A percentile compares a stretch with the other conserved stretches of the same genome.
phyloP scores from a whole-genome alignment of 2,329 filamentous ascomycete species.

The Epichloe sp. region DNA sequence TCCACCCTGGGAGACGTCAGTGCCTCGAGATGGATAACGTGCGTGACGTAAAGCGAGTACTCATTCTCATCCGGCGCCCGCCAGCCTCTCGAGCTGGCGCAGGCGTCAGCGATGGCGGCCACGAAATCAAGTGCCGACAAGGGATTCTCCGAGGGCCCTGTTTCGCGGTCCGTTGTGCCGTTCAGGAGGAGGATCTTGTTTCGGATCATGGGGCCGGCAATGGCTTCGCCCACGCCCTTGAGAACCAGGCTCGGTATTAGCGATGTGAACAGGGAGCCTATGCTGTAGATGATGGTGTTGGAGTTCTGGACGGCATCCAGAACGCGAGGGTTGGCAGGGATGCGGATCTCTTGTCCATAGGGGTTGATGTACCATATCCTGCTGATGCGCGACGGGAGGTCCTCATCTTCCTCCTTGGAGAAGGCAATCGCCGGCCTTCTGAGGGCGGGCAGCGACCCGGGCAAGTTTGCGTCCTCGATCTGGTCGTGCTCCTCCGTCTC shows the following conservation, averaged over 20 bases:
- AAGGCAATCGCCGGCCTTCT: conserved; percentile 73
- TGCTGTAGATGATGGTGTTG: conserved; percentile 71
- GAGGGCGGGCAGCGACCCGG: conserved; percentile 67
- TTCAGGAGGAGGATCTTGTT: conserved; percentile 80
- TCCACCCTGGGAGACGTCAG: conserved; percentile 59
- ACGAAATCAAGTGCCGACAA: conserved; percentile 75
- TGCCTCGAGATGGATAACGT: conserved; percentile 68
- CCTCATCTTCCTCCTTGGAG: conserved; percentile 61
- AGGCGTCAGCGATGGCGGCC: conserved; percentile 62
- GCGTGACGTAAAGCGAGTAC: conserved; percentile 62
- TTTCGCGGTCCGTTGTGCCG: conserved; percentile 73
- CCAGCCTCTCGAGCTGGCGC: conserved; percentile 50
- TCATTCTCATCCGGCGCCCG: conserved; percentile 26
- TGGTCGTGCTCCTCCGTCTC: conserved; percentile 45
- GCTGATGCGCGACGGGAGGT: conserved; percentile 64
- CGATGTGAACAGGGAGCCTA: conserved; percentile 87
- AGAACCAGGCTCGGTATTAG: conserved; percentile 74
- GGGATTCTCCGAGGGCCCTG: conserved; percentile 50
- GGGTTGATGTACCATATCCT: conserved; percentile 96
- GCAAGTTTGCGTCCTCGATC: conserved; percentile 69
- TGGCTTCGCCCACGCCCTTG: conserved; percentile 53
- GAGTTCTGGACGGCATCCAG: conserved; percentile 52
- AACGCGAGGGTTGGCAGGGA: conserved; percentile 70
- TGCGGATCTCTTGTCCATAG: conserved; percentile 90
- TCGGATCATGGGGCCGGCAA: conserved; percentile 29